Percentiles rank a stretch among this genome's conserved stretches.
These are phyloP conservation scores for Pachysolen tannophilus DNA, from an alignment of 805 yeast genomes.

Conservation along the genomic window DNA sequence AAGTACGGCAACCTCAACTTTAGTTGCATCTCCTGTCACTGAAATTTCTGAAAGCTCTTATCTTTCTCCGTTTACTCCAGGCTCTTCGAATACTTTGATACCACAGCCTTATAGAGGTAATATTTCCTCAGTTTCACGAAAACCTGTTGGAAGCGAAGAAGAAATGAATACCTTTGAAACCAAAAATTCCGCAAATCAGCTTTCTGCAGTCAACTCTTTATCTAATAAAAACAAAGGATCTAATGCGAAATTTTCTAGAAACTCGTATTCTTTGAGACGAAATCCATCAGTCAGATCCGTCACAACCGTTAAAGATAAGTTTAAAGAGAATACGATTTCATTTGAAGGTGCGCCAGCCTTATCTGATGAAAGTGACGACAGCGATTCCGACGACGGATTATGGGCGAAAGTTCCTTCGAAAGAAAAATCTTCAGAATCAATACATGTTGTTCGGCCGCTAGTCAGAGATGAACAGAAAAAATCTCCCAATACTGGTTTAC, in stretches of 20 bases:
- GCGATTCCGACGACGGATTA: conserved; percentile 32
- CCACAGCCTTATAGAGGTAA: conserved; percentile 34
- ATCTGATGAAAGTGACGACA: conserved; percentile 21
- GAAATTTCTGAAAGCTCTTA: conserved; percentile 9
- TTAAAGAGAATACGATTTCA: conserved; percentile 62
- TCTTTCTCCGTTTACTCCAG: conserved; percentile 32
- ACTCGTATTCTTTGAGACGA: background rate
- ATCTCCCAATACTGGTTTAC: background rate
- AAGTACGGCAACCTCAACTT: conserved; percentile 10
- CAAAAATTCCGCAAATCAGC: background rate
- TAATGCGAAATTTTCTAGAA: background rate
- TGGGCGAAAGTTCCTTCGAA: conserved; percentile 45
- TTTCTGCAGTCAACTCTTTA: background rate
- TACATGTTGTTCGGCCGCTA: conserved; percentile 2
- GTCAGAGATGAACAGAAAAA: too few species aligned
- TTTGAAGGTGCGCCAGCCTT: conserved; percentile 69
- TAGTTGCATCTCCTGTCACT: background rate
- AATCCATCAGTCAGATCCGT: background rate
- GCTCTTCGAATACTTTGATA: conserved; percentile 30
- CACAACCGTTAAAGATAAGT: conserved; percentile 32
- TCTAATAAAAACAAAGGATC: background rate
- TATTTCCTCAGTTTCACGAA: conserved; percentile 16
- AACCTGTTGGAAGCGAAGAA: too few species aligned
- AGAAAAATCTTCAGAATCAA: conserved; percentile 7
- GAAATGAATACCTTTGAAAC: too few species aligned